Evolutionary conservation across 768 basidiomycete genomes (phyloP).

Genomic region (Lentinula boryana): DNA sequence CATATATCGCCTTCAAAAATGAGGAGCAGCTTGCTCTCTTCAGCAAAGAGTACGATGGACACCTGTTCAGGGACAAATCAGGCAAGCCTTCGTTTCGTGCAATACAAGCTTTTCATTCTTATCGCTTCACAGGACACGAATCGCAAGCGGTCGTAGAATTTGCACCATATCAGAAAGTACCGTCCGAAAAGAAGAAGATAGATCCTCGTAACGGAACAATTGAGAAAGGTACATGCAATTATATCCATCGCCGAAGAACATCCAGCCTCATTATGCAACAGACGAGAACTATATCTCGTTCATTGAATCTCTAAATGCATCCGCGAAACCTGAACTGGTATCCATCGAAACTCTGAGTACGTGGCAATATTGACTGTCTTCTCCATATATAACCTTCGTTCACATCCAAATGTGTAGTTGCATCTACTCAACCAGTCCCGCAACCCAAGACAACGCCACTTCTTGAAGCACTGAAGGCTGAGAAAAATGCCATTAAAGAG

Average conservation of each 20-base stretch:
- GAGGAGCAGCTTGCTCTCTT: slow-evolving; percentile 69
- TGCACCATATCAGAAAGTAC: slow-evolving; percentile 86
- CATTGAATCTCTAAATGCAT: slow-evolving; percentile 60
- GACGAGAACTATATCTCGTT: slow-evolving; percentile 86
- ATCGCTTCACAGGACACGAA: slow-evolving; percentile 66
- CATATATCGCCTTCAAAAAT: slow-evolving; percentile 85
- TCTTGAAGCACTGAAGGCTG: slow-evolving; percentile 87
- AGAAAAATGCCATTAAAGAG: slow-evolving; percentile 62
- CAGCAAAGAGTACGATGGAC: slow-evolving; percentile 84
- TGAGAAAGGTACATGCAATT: slow-evolving; percentile 59
- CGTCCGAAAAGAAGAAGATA: slow-evolving; percentile 64
- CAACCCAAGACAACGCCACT: slow-evolving; percentile 84
- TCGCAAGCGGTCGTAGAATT: slow-evolving; percentile 89
- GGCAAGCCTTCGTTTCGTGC: slow-evolving; percentile 41
- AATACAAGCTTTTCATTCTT: neutral
- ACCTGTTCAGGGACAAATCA: slow-evolving; percentile 85
- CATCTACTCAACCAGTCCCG: slow-evolving; percentile 51
- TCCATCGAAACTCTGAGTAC: slow-evolving; percentile 61
- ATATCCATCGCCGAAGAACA: neutral
- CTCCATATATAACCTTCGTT: neutral
- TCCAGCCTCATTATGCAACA: slow-evolving; percentile 19
- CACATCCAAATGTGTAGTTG: slow-evolving; percentile 36
- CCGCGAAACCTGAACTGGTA: slow-evolving; percentile 46
- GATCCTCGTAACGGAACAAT: slow-evolving; percentile 86
- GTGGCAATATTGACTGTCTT: slow-evolving; percentile 14